Percentiles rank a stretch among this genome's conserved stretches.
Conservation (phyloP, 352 stramenopile genomes). For the Globisporangium echinulatum region DNA sequence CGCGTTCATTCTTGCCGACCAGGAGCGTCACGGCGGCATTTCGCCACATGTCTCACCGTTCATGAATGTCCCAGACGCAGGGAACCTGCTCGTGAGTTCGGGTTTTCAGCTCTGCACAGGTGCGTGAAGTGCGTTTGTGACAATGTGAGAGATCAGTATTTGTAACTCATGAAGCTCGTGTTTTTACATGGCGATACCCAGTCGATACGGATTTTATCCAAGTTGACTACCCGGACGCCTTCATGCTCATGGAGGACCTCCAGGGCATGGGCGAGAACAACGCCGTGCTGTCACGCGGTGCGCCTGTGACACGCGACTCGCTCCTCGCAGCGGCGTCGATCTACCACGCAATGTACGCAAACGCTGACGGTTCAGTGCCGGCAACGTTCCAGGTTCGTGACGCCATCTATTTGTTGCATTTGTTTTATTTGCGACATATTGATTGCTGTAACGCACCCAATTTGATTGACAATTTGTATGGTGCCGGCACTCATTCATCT, state of each 20-base stretch:
- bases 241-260: constrained; percentile 95
- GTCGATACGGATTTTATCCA: constrained; percentile 96
- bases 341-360: constrained; percentile 92
- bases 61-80: constrained; percentile 93
- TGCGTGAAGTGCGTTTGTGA: constrained; percentile 10
- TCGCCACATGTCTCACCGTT: constrained; percentile 94
- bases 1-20: constrained; percentile 92
- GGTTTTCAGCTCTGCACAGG: constrained; percentile 93
- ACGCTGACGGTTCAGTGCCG: constrained; percentile 85
- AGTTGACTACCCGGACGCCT: constrained; percentile 93
- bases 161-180: too few relatives aligned
- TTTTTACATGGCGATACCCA: constrained; percentile 10
- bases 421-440: neutral
- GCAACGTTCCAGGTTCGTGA: constrained; percentile 86
- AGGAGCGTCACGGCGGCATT: constrained; percentile 93
- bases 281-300: constrained; percentile 59
- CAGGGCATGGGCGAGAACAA: constrained; percentile 96
- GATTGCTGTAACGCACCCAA: too few relatives aligned
- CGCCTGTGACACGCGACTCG: constrained; percentile 83
- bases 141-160: too few relatives aligned
- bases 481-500: neutral
- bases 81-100: constrained; percentile 87
- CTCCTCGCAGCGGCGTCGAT: constrained; percentile 92
- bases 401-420: neutral
- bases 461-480: neutral